These are phyloP conservation scores for Schizosaccharomyces lindneri DNA, from an alignment of 805 yeast genomes.

Conservation along the genomic window DNA sequence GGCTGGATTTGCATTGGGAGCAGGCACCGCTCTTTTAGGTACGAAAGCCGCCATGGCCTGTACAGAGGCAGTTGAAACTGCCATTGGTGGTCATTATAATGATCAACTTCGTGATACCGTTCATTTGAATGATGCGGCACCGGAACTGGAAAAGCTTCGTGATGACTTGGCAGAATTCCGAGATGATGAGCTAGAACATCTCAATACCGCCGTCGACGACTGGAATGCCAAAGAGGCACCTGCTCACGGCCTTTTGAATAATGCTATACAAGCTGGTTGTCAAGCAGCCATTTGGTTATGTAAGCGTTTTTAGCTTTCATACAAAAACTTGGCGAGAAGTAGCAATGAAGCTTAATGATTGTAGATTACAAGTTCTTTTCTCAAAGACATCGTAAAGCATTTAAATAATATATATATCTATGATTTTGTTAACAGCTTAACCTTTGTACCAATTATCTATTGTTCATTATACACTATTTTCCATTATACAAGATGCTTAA, in stretches of 20 bases:
- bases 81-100: constrained; percentile 88
- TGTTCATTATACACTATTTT: too few species aligned
- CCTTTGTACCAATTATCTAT: too few species aligned
- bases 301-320: constrained; percentile 35
- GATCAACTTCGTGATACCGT: constrained; percentile 57
- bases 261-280: constrained; percentile 61
- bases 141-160: constrained; percentile 20
- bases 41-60: constrained; percentile 99
- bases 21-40: constrained; percentile 60
- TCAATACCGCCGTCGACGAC: constrained; percentile 75
- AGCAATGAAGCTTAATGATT: background rate
- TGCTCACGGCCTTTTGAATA: constrained; percentile 75
- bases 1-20: constrained; percentile 74
- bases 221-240: constrained; percentile 72
- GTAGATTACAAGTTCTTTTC: too few species aligned
- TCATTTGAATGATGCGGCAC: background rate
- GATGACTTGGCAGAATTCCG: constrained; percentile 48
- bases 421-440: too few species aligned
- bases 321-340: background rate
- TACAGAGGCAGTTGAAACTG: constrained; percentile 95
- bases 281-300: constrained; percentile 79
- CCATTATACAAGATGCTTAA: too few species aligned
- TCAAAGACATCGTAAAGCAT: too few species aligned
- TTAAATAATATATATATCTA: too few species aligned
- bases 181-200: constrained; percentile 86